phyloP scores from a whole-genome alignment of 2,329 filamentous ascomycete species.

The Beauveria brongniartii region DNA sequence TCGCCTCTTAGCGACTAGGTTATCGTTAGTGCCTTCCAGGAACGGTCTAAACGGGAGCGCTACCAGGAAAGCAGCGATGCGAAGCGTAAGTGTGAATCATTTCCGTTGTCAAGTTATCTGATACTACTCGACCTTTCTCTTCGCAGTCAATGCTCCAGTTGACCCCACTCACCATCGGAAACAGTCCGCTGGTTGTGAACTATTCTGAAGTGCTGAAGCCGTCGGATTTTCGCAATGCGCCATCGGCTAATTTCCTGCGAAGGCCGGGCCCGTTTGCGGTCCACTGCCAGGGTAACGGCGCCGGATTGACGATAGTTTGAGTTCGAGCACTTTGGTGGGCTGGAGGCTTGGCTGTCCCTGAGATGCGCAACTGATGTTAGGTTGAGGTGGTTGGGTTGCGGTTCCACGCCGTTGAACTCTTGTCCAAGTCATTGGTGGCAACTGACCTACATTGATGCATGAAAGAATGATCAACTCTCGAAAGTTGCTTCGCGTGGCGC shows the following conservation, averaged over 20 bases:
- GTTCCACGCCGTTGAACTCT: not conserved
- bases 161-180: not conserved
- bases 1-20: too few relatives aligned
- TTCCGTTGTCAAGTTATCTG: not conserved
- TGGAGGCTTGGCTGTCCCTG: not conserved
- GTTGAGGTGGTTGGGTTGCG: not conserved
- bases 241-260: not conserved
- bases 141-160: not conserved
- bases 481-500: not conserved
- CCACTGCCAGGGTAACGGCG: not conserved
- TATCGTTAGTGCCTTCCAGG: not conserved
- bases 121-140: not conserved
- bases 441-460: not conserved
- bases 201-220: not conserved
- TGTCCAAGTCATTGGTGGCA: not conserved
- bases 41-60: not conserved
- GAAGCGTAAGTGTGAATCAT: not conserved
- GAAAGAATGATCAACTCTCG: not conserved
- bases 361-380: too few relatives aligned
- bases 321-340: not conserved
- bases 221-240: not conserved
- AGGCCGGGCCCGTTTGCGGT: not conserved
- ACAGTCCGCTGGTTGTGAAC: not conserved
- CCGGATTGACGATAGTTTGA: not conserved
- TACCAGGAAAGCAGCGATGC: not conserved